Percentiles rank a stretch among this genome's conserved stretches.
Conservation (phyloP, 2,329 filamentous ascomycete genomes). For the Ilyonectria sp. region DNA sequence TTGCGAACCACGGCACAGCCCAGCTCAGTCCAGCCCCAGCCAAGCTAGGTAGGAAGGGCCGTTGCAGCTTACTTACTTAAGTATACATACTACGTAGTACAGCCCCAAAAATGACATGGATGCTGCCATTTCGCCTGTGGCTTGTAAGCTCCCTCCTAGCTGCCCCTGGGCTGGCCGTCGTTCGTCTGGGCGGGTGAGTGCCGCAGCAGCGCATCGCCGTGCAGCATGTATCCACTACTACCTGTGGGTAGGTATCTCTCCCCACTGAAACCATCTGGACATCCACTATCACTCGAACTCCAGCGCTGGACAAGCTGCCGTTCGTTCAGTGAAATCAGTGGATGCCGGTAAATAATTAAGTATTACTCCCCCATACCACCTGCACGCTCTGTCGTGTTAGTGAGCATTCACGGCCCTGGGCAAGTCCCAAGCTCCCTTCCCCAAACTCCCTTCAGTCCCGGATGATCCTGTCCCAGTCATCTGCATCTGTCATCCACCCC, state of each 20-base stretch:
- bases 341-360: neutral
- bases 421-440: neutral
- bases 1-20: neutral
- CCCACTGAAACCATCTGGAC: neutral
- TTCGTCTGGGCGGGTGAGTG: neutral
- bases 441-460: neutral
- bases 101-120: neutral
- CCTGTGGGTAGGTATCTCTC: neutral
- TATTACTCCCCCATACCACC: neutral
- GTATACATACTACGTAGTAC: neutral
- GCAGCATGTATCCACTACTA: neutral
- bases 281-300: neutral
- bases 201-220: neutral
- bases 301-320: too few species aligned
- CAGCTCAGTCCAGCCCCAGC: neutral
- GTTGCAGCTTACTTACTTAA: neutral
- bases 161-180: neutral
- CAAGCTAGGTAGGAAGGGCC: neutral
- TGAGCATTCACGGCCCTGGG: neutral
- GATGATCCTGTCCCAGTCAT: constrained; percentile 24
- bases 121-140: neutral
- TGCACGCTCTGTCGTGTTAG: neutral
- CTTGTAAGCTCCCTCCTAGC: neutral
- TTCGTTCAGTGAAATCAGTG: neutral
- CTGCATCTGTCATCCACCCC: constrained; percentile 22